Conservation (phyloP, 208 protist genomes). For the Crithidia fasciculata region DNA sequence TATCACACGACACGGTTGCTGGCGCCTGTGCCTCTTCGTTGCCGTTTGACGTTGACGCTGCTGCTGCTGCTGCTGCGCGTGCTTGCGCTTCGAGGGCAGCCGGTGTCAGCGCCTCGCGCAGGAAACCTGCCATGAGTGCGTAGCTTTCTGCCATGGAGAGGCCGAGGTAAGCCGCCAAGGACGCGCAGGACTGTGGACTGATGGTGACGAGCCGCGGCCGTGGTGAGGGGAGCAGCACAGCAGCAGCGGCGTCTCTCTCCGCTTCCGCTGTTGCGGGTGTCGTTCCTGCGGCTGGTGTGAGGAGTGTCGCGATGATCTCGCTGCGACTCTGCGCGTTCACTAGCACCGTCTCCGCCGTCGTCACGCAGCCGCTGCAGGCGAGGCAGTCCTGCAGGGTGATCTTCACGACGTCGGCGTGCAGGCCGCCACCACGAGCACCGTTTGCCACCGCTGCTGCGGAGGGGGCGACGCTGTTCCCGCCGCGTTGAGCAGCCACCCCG, state of each 20-base stretch:
- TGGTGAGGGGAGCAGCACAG: neutral
- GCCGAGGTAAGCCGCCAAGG: constrained; percentile 88
- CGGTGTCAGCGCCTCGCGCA: constrained; percentile 42
- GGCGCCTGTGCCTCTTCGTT: no score
- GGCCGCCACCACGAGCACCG: neutral
- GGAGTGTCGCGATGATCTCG: constrained; percentile 41
- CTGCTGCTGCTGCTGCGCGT: neutral
- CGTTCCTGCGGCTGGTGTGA: neutral
- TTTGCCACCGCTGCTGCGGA: neutral
- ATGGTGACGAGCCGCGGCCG: constrained; percentile 89
- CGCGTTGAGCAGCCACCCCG: constrained; percentile 6
- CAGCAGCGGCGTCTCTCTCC: neutral
- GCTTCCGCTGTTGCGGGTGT: no score
- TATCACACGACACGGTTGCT: neutral
- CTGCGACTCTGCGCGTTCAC: constrained; percentile 79
- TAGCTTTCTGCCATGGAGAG: constrained; percentile 42
- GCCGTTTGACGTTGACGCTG: neutral
- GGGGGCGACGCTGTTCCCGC: constrained; percentile 1
- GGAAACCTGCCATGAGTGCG: constrained; percentile 70
- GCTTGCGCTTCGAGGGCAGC: neutral
- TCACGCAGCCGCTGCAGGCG: constrained; percentile 97
- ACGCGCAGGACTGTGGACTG: constrained; percentile 91
- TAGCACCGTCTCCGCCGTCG: constrained; percentile 97
- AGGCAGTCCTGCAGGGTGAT: constrained; percentile 90
- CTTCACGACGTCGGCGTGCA: constrained; percentile 56